Evolutionary conservation across 805 yeast species (phyloP), one percentile per base, ranked within the genome.

Genomic region (Saturnispora mendoncae): DNA sequence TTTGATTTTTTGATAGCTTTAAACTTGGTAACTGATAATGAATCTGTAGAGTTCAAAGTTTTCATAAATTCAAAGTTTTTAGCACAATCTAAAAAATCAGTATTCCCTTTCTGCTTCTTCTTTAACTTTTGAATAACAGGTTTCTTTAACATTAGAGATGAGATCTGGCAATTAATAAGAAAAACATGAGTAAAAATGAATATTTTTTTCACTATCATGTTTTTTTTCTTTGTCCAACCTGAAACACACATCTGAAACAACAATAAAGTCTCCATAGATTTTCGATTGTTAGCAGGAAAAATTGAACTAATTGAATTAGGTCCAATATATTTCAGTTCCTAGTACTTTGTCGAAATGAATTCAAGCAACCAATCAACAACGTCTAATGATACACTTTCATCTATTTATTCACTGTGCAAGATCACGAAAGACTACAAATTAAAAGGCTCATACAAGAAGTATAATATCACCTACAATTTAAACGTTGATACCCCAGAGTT

Each of bases 1-100:
- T 29, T 44, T 2, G 48, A 39, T 14, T 23, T 43, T 21, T 34
- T 33, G 14, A 45, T 43, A 10, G 36, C 25, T 33, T 15, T 45
- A 19, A 43, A 36, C 5, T 39, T 40, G n/a, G 36, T 10, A 4
- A 20, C 19, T n/a, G 28, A 12, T 12, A 25, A 26, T 9, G 27
- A 36, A 14, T 43, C 43, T n/a, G 14, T 29, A 3, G 36, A 27
- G 24, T 28, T 39, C 2, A 31, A 26, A 10, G 38, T 27, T n/a
- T 30, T 28, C 10, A 19, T 31, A 14, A 43, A 43, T 30, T 43
- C 46, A 15, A 43, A 13, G 9, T 18, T 30, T 29, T 28, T 33
- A 4, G 6, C 15, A 33, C 18, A 19, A 13, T 14, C 20, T 15
- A 21, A 18, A 31, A 23, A 6, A 23, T 23, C 25, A 23, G 9